Evolutionary conservation across 768 basidiomycete genomes (phyloP).

Genomic region (Boletales sp.): DNA sequence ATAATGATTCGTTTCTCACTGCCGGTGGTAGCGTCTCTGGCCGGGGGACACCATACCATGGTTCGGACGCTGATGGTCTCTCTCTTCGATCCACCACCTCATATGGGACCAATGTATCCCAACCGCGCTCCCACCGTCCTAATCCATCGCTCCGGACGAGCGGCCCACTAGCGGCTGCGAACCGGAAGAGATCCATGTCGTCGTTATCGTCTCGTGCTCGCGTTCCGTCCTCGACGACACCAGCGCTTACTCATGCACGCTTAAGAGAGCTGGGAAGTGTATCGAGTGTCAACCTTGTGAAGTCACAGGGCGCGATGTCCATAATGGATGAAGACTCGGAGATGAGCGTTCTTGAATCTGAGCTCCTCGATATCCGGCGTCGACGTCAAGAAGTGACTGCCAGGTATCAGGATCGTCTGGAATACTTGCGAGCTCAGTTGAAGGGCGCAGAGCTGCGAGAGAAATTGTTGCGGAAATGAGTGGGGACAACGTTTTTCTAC

Average conservation of each 20-base stretch:
- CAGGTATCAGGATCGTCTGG: conserved; percentile 72
- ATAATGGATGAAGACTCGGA: conserved; percentile 36
- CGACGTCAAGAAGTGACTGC: conserved; percentile 66
- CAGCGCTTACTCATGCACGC: conserved; percentile 27
- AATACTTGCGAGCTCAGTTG: conserved; percentile 76
- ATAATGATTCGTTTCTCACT: conserved; percentile 22
- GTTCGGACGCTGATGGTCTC: conserved; percentile 44
- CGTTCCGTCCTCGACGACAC: conserved; percentile 32
- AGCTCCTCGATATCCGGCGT: conserved; percentile 66
- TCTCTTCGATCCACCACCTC: conserved; percentile 57
- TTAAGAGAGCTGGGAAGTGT: conserved; percentile 36
- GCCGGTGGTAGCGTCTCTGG: conserved; percentile 25
- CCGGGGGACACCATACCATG: conserved; percentile 28
- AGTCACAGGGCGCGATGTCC: conserved; percentile 30
- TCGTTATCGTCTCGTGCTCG: conserved; percentile 52
- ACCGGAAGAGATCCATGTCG: conserved; percentile 58
- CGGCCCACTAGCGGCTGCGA: conserved; percentile 29
- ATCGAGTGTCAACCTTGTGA: conserved; percentile 49
- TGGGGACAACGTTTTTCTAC: neutral
- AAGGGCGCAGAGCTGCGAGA: conserved; percentile 84
- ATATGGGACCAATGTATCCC: conserved; percentile 44
- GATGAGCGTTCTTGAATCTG: conserved; percentile 42
- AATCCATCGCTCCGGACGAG: conserved; percentile 34
- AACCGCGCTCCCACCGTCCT: conserved; percentile 45
- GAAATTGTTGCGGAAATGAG: conserved; percentile 64